Percentiles rank a stretch among this genome's conserved stretches.
phyloP scores from a whole-genome alignment of 23 red algal species.

The Gracilaria vermiculophylla region DNA sequence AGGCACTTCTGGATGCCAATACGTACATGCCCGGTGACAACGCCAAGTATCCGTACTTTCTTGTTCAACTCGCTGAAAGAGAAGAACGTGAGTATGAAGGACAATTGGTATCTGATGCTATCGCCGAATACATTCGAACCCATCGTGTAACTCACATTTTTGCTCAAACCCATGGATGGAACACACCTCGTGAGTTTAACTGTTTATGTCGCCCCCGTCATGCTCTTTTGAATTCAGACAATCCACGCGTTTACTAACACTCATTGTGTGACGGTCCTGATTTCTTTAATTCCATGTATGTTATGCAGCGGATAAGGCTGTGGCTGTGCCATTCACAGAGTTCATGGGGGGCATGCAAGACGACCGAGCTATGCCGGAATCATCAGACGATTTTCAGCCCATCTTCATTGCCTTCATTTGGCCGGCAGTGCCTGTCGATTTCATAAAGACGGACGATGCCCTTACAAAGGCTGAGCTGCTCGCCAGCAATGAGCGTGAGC shows the following conservation, averaged over 20 bases:
- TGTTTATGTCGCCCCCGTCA: not conserved
- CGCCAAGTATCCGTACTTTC: slow-evolving; percentile 59
- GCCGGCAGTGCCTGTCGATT: slow-evolving; percentile 52
- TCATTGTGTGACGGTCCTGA: not conserved
- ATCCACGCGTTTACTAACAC: not conserved
- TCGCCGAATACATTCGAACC: slow-evolving; percentile 18
- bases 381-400: slow-evolving; percentile 19
- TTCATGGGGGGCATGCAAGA: slow-evolving; percentile 68
- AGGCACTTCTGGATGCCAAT: slow-evolving; percentile 43
- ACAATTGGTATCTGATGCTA: slow-evolving; percentile 38
- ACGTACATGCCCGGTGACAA: slow-evolving; percentile 25
- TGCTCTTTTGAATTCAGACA: not conserved
- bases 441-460: slow-evolving; percentile 27
- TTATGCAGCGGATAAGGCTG: slow-evolving; percentile 49
- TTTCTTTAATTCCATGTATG: not conserved
- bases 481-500: not conserved
- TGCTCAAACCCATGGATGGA: slow-evolving; percentile 68
- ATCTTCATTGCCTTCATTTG: slow-evolving; percentile 70
- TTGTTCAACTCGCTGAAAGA: slow-evolving; percentile 42
- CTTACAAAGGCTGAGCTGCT: slow-evolving; percentile 40
- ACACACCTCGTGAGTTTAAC: slow-evolving; percentile 46
- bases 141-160: slow-evolving; percentile 53
- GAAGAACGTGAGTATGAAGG: slow-evolving; percentile 47
- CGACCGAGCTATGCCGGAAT: slow-evolving; percentile 42
- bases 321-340: slow-evolving; percentile 62